phyloP scores from a whole-genome alignment of 257 asterid genomes.

The Penstemon newberryi region DNA sequence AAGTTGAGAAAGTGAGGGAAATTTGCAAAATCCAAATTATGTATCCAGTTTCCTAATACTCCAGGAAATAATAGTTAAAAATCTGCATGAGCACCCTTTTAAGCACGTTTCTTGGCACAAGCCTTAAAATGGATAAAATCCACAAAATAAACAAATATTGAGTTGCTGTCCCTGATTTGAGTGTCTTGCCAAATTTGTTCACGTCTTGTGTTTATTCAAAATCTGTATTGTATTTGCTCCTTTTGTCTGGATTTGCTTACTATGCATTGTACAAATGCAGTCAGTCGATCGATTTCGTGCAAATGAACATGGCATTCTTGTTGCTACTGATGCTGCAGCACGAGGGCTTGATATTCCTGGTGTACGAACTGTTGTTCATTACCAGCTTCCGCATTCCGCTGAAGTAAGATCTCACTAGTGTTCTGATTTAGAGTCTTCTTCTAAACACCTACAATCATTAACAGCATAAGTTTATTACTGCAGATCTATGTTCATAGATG shows the following conservation, averaged over 20 bases:
- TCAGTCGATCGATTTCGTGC: constrained; percentile 89
- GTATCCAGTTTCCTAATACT: no score
- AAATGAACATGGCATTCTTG: constrained; percentile 72
- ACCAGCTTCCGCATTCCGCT: constrained; percentile 97
- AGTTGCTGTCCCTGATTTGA: constrained; percentile 1
- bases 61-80: no score
- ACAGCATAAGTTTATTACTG: constrained; percentile 27
- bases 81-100: no score
- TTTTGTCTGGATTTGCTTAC: constrained; percentile 17
- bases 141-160: not conserved
- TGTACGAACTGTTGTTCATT: constrained; percentile 91
- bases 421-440: constrained; percentile 20
- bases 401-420: constrained; percentile 52
- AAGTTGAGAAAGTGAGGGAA: no score
- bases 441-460: constrained; percentile 7
- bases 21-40: no score
- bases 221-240: not conserved
- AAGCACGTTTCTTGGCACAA: no score
- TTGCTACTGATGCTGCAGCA: constrained; percentile 97
- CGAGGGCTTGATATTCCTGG: constrained; percentile 94
- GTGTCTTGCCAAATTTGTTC: constrained; percentile 11
- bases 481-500: constrained; percentile 95
- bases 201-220: not conserved
- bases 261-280: constrained; percentile 48
- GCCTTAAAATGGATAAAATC: no score